Percentiles rank a stretch among this genome's conserved stretches.
phyloP scores from a whole-genome alignment of 2,329 filamentous ascomycete genomes.

The Penicillium frequentans region DNA sequence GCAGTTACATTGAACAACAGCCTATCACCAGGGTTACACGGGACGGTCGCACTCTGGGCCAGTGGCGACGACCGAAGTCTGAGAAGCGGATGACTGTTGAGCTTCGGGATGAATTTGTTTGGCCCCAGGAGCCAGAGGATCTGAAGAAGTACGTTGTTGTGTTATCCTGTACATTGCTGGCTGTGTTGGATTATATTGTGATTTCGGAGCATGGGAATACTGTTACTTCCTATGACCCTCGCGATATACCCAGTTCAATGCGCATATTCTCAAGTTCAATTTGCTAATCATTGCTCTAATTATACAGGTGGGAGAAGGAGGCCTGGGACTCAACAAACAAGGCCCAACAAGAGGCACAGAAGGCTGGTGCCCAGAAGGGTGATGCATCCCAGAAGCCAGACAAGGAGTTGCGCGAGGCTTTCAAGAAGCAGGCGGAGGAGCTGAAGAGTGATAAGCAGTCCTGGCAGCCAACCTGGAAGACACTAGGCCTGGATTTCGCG shows the following conservation, averaged over 20 bases:
- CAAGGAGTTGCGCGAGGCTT: slow-evolving; percentile 38
- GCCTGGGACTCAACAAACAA: slow-evolving; percentile 54
- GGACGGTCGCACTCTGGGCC: slow-evolving; percentile 46
- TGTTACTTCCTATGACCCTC: not conserved
- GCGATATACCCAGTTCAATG: not conserved
- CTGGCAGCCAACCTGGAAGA: slow-evolving; percentile 59
- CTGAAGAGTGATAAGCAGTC: slow-evolving; percentile 60
- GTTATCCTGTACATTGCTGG: not conserved
- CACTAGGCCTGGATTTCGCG: slow-evolving; percentile 40
- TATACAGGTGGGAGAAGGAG: slow-evolving; percentile 60
- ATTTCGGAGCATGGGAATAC: not conserved
- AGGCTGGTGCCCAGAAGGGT: slow-evolving; percentile 34
- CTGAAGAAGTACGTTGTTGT: slow-evolving; percentile 54
- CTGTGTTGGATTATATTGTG: not conserved
- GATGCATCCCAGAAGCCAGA: slow-evolving; percentile 31
- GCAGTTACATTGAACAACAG: slow-evolving; percentile 75
- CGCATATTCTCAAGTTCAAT: not conserved
- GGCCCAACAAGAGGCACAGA: slow-evolving; percentile 43
- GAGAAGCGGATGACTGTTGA: slow-evolving; percentile 95
- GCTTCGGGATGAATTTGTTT: slow-evolving; percentile 82
- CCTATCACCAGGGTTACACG: slow-evolving; percentile 52
- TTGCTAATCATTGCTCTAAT: slow-evolving; percentile 11
- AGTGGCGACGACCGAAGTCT: slow-evolving; percentile 68
- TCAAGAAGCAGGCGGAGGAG: slow-evolving; percentile 62
- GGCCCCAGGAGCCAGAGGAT: slow-evolving; percentile 70